These are phyloP conservation scores for Kuraishia floccosa DNA, from an alignment of 805 yeast genomes.

Conservation along the genomic window DNA sequence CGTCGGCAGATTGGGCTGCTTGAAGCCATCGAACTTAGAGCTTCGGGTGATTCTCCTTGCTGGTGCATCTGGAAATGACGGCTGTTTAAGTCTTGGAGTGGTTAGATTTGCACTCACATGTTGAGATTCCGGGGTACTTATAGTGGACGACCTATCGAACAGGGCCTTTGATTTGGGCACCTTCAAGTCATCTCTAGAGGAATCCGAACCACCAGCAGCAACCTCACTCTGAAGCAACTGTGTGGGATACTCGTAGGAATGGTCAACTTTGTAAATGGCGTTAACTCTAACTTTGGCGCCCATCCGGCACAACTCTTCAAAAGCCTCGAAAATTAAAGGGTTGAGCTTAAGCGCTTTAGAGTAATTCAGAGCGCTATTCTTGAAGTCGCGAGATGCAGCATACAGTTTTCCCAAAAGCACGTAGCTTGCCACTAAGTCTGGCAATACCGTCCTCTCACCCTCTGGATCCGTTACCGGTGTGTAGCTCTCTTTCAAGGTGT, in stretches of 20 bases:
- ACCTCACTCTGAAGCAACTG: slow-evolving; percentile 4
- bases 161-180: not conserved
- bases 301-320: slow-evolving; percentile 59
- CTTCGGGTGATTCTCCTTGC: slow-evolving; percentile 19
- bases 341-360: slow-evolving; percentile 60
- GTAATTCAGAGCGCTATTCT: slow-evolving; percentile 56
- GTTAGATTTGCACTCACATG: slow-evolving; percentile 11
- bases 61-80: slow-evolving; percentile 25
- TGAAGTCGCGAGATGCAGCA: slow-evolving; percentile 41
- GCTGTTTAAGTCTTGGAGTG: slow-evolving; percentile 28
- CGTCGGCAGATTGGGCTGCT: slow-evolving; percentile 12
- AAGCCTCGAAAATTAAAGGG: slow-evolving; percentile 82
- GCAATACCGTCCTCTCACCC: slow-evolving; percentile 21
- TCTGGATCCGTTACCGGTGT: slow-evolving; percentile 23
- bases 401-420: slow-evolving; percentile 63
- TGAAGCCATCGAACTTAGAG: slow-evolving; percentile 9
- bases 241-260: too few relatives aligned
- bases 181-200: not conserved
- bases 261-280: slow-evolving; percentile 29
- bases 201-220: not conserved
- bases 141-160: not conserved
- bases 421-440: slow-evolving; percentile 63
- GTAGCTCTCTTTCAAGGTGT: slow-evolving; percentile 17
- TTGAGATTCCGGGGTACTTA: not conserved
- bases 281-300: slow-evolving; percentile 62